A percentile compares a stretch with the other conserved stretches of the same genome.
These are phyloP conservation scores for Gastrolobium bilobum DNA, from an alignment of 306 rosid genomes.

Conservation along the genomic window DNA sequence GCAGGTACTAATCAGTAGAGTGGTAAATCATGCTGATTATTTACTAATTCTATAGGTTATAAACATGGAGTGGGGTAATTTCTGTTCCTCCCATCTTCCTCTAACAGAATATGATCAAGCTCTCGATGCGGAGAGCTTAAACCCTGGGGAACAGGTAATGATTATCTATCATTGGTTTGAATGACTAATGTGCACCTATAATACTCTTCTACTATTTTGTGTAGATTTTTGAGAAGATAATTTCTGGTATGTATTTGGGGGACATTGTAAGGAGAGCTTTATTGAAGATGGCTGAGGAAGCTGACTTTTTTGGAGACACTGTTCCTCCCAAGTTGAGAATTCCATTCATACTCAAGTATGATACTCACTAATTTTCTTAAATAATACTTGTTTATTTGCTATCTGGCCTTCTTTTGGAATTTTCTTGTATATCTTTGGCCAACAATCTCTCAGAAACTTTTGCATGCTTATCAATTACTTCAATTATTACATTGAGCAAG, in stretches of 20 bases:
- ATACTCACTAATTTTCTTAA: background rate
- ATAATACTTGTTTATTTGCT: constrained; percentile 23
- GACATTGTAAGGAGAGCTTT: constrained; percentile 89
- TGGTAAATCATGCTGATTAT: constrained; percentile 16
- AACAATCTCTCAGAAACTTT: constrained; percentile 23
- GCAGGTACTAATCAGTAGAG: constrained; percentile 4
- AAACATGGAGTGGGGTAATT: constrained; percentile 99
- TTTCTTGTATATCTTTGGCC: constrained; percentile 17
- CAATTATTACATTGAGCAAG: background rate
- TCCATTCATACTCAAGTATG: constrained; percentile 84
- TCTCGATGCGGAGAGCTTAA: constrained; percentile 82
- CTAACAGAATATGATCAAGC: constrained; percentile 83
- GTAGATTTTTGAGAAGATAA: constrained; percentile 91
- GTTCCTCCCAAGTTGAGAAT: constrained; percentile 81
- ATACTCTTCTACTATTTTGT: constrained; percentile 47
- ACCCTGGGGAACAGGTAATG: constrained; percentile 96
- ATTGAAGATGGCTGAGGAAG: constrained; percentile 89
- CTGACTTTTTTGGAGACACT: constrained; percentile 82
- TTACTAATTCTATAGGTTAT: constrained; percentile 69
- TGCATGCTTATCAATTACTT: constrained; percentile 11
- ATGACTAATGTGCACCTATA: constrained; percentile 34
- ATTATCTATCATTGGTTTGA: constrained; percentile 28
- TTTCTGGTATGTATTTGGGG: constrained; percentile 99
- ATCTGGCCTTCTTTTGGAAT: background rate
- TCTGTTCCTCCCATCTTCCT: constrained; percentile 89